A percentile compares a stretch with the other conserved stretches of the same genome.
phyloP scores from a whole-genome alignment of 306 rosid species.

The Erythrophleum fordii region DNA sequence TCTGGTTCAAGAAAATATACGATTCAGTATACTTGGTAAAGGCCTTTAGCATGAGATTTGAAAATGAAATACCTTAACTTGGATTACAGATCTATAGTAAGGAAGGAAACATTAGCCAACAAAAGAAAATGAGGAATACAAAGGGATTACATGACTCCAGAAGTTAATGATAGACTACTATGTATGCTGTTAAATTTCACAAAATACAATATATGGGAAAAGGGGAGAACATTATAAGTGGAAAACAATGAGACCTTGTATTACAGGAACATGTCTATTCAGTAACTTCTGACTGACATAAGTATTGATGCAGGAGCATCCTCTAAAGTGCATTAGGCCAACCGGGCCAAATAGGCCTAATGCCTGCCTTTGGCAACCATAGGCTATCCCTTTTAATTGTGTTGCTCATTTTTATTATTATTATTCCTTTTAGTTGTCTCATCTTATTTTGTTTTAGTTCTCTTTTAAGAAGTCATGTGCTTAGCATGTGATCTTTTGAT shows the following conservation, averaged over 20 bases:
- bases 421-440: no score
- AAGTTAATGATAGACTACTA: neutral
- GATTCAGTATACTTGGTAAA: neutral
- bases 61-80: neutral
- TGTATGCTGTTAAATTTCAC: no score
- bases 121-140: neutral
- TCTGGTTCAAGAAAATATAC: neutral
- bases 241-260: neutral
- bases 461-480: no score
- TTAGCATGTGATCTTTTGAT: no score
- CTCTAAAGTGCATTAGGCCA: no score
- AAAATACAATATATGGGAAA: neutral
- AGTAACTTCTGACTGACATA: neutral
- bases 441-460: no score
- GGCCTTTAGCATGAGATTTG: neutral
- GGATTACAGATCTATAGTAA: neutral
- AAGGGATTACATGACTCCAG: neutral
- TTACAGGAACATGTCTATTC: neutral
- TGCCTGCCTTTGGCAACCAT: no score
- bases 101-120: neutral
- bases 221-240: neutral
- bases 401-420: no score
- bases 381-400: no score
- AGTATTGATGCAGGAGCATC: no score
- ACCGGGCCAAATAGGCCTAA: no score